A percentile compares a stretch with the other conserved stretches of the same genome.
Evolutionary conservation across 257 asterid species (phyloP).

Genomic region (Thymus mandschuricus): DNA sequence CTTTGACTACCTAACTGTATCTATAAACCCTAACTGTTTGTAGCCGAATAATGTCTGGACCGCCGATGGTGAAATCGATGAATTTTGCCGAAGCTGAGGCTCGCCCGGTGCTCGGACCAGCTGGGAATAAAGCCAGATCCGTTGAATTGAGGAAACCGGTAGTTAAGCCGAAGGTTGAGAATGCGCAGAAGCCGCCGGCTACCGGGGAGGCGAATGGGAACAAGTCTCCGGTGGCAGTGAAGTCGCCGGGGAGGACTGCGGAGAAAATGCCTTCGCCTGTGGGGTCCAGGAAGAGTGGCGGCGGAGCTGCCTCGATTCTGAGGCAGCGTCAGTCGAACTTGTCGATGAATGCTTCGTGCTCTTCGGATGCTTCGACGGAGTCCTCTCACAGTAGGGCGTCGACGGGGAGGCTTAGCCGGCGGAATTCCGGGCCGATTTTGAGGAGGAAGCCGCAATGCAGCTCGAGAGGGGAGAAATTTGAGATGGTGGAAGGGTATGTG

Average conservation of each 20-base stretch:
- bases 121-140: slow-evolving; percentile 78
- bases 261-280: slow-evolving; percentile 46
- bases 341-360: slow-evolving; percentile 84
- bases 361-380: slow-evolving; percentile 94
- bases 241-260: slow-evolving; percentile 34
- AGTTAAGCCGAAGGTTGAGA: slow-evolving; percentile 44
- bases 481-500: slow-evolving; percentile 45
- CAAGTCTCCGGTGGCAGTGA: slow-evolving; percentile 47
- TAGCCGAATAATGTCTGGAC: slow-evolving; percentile 67
- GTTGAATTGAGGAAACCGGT: slow-evolving; percentile 60
- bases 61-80: slow-evolving; percentile 64
- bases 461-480: slow-evolving; percentile 43
- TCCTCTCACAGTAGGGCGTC: slow-evolving; percentile 90
- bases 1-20: background rate
- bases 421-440: slow-evolving; percentile 40
- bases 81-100: slow-evolving; percentile 56
- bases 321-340: slow-evolving; percentile 63
- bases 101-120: slow-evolving; percentile 88
- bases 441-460: slow-evolving; percentile 60
- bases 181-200: slow-evolving; percentile 39
- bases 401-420: slow-evolving; percentile 66
- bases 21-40: slow-evolving; percentile 27
- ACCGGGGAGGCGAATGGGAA: slow-evolving; percentile 49
- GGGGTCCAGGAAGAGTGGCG: slow-evolving; percentile 50
- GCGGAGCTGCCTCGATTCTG: slow-evolving; percentile 55